Evolutionary conservation across 805 yeast species (phyloP).

Genomic region (Millerago galiae): DNA sequence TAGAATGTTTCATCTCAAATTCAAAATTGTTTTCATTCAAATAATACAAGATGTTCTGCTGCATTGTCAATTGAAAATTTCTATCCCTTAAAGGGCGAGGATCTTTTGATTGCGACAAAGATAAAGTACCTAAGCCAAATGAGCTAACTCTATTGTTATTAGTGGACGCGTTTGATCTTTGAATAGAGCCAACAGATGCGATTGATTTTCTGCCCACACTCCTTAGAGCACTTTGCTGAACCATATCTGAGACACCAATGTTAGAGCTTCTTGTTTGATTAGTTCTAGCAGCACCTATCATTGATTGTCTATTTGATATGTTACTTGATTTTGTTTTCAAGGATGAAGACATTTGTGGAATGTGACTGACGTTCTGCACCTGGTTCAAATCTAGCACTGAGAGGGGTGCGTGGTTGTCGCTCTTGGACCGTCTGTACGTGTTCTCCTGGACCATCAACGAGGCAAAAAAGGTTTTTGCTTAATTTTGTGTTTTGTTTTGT

Average conservation of each 20-base stretch:
- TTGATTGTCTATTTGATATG: conserved; percentile 23
- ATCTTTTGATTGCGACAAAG: conserved; percentile 37
- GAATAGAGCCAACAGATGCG: conserved; percentile 8
- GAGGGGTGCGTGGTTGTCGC: conserved; percentile 16
- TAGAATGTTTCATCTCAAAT: conserved; percentile 62
- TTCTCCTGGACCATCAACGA: conserved; percentile 21
- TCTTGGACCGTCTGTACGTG: conserved; percentile 14
- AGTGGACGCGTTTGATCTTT: conserved; percentile 5
- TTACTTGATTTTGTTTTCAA: conserved; percentile 19
- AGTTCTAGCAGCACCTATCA: conserved; percentile 25
- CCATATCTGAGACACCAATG: conserved; percentile 21
- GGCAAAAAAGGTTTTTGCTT: background rate
- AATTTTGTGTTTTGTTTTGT: background rate
- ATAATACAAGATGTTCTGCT: conserved; percentile 62
- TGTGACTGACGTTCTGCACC: conserved; percentile 20
- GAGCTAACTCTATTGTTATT: conserved; percentile 18
- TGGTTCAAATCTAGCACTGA: conserved; percentile 22
- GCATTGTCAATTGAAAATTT: conserved; percentile 57
- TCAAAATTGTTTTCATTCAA: conserved; percentile 62
- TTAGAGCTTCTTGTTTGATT: conserved; percentile 18
- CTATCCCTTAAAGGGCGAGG: conserved; percentile 76
- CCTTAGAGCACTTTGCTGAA: conserved; percentile 22
- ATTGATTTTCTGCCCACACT: conserved; percentile 19
- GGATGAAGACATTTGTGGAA: conserved; percentile 21
- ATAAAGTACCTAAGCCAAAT: conserved; percentile 17